These are phyloP conservation scores for Globisporangium echinulatum DNA, from an alignment of 352 stramenopile genomes.

Conservation along the genomic window DNA sequence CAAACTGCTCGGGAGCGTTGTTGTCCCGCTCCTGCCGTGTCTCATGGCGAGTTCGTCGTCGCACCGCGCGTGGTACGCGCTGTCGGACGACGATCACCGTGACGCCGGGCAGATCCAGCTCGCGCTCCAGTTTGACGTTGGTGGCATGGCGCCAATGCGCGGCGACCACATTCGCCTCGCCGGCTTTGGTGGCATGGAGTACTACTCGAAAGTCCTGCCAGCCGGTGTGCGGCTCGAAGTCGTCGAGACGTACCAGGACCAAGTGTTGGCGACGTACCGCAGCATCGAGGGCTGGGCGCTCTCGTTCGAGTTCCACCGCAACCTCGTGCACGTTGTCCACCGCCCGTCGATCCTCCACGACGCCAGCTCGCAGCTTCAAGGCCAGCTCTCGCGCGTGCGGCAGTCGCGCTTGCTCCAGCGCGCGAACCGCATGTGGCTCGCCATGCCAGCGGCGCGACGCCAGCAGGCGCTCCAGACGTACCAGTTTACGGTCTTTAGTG, in stretches of 20 bases:
- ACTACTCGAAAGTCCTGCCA: conserved; percentile 57
- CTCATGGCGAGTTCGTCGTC: conserved; percentile 50
- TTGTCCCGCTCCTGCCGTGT: conserved; percentile 53
- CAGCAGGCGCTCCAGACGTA: conserved; percentile 38
- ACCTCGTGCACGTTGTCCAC: conserved; percentile 55
- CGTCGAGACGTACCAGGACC: conserved; percentile 55
- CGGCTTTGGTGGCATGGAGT: conserved; percentile 60
- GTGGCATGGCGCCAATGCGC: conserved; percentile 35
- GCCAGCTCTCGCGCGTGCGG: conserved; percentile 39
- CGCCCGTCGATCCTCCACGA: conserved; percentile 51
- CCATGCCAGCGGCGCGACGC: conserved; percentile 31
- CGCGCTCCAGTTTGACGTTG: conserved; percentile 47
- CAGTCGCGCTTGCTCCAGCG: conserved; percentile 35
- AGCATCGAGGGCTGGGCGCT: conserved; percentile 57
- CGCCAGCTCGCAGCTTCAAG: conserved; percentile 44
- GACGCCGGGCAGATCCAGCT: conserved; percentile 60
- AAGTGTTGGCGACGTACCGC: conserved; percentile 49
- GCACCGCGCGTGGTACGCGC: conserved; percentile 48
- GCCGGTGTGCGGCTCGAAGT: conserved; percentile 45
- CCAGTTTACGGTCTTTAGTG: conserved; percentile 40
- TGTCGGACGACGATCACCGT: conserved; percentile 40
- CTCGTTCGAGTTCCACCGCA: conserved; percentile 60
- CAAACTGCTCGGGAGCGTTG: conserved; percentile 51
- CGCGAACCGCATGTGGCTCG: conserved; percentile 37
- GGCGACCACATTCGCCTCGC: conserved; percentile 51